These are phyloP conservation scores for Aspergillus nomiae DNA, from an alignment of 2,329 filamentous ascomycete species.

Conservation along the genomic window DNA sequence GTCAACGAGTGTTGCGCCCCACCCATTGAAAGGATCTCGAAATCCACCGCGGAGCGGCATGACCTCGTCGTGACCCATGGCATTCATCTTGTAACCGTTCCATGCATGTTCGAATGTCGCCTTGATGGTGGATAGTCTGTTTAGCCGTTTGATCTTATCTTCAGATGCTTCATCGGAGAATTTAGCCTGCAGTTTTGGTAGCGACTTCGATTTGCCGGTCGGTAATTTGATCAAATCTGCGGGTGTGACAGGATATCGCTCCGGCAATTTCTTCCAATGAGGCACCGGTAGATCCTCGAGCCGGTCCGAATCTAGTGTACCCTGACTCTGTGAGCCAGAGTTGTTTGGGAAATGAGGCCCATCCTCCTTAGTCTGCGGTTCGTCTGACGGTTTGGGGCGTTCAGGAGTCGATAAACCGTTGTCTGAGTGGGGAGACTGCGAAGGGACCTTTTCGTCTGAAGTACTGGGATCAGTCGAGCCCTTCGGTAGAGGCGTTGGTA, in stretches of 20 bases:
- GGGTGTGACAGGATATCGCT: constrained; percentile 74
- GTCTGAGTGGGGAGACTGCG: neutral
- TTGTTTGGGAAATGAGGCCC: neutral
- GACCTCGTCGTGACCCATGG: constrained; percentile 87
- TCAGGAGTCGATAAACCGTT: constrained; percentile 2
- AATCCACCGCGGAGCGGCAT: constrained; percentile 67
- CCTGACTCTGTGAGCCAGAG: constrained; percentile 31
- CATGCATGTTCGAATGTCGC: constrained; percentile 76
- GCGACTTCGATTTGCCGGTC: constrained; percentile 65
- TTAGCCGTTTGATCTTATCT: constrained; percentile 63
- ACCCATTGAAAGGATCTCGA: constrained; percentile 84
- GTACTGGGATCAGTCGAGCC: neutral
- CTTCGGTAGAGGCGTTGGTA: neutral
- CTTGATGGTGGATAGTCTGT: constrained; percentile 68
- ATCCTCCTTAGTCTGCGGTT: constrained; percentile 9
- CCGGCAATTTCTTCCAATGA: constrained; percentile 74
- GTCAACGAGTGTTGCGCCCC: constrained; percentile 87
- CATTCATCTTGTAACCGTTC: constrained; percentile 76
- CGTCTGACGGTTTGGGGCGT: neutral
- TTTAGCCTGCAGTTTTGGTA: constrained; percentile 75
- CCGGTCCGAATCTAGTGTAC: constrained; percentile 32
- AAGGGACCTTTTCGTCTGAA: neutral
- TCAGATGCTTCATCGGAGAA: constrained; percentile 67
- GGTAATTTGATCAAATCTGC: constrained; percentile 76
- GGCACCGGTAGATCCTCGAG: constrained; percentile 30